Percentiles rank a stretch among this genome's conserved stretches.
Conservation (phyloP, 1,284 basidiomycete species). For the Ustilago trichophora region DNA sequence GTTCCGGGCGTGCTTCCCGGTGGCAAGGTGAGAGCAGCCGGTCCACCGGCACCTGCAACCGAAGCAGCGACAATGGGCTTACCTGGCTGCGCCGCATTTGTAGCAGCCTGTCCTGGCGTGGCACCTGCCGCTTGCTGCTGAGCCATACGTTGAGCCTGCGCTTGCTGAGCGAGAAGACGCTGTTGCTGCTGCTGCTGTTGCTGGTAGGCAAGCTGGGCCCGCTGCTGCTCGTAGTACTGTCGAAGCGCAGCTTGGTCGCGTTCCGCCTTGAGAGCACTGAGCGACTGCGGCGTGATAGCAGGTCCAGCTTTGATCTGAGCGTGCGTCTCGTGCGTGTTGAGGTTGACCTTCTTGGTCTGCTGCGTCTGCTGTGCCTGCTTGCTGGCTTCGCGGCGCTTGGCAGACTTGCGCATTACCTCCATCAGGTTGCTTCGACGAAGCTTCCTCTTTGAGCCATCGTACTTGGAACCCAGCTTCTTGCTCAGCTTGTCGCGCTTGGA, state of each 20-base stretch:
- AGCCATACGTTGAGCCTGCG: constrained; percentile 43
- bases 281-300: constrained; percentile 62
- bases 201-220: constrained; percentile 44
- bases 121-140: constrained; percentile 26
- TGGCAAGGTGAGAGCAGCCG: constrained; percentile 10
- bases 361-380: constrained; percentile 50
- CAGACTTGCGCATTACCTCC: constrained; percentile 63
- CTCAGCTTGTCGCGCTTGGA: constrained; percentile 55
- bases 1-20: constrained; percentile 16
- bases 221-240: constrained; percentile 60
- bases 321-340: constrained; percentile 62
- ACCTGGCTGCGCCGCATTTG: constrained; percentile 13
- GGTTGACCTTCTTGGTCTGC: constrained; percentile 53
- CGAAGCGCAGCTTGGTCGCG: constrained; percentile 59
- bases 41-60: constrained; percentile 7
- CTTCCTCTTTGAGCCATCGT: constrained; percentile 59
- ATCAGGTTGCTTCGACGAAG: constrained; percentile 57
- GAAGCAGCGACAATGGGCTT: constrained; percentile 5
- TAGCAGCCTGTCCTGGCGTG: constrained; percentile 6
- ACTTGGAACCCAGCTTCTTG: constrained; percentile 53
- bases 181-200: constrained; percentile 60
- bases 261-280: constrained; percentile 61
- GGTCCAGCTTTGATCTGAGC: constrained; percentile 59
- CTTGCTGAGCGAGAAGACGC: constrained; percentile 36
- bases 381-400: constrained; percentile 60